A percentile compares a stretch with the other conserved stretches of the same genome.
Conservation (phyloP, 1,139 yeast species). For the Saccharomycopsis hybrid region DNA sequence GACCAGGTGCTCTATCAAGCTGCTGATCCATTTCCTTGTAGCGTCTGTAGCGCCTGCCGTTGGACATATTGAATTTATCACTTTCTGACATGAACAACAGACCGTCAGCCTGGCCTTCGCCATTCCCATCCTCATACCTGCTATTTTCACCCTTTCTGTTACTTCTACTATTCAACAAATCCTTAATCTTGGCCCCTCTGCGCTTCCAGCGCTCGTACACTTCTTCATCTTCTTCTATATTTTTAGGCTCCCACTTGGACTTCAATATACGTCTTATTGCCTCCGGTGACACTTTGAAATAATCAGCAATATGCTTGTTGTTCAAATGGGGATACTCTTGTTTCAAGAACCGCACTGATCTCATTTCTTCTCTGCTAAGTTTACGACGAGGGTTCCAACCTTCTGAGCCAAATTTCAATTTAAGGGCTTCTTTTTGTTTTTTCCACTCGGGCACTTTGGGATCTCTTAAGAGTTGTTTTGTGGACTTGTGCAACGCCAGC, state of each 20-base stretch:
- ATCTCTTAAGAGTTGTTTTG: conserved; percentile 17
- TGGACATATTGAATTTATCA: too few relatives aligned
- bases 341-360: conserved; percentile 53
- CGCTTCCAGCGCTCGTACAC: conserved; percentile 44
- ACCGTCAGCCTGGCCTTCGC: too few relatives aligned
- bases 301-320: conserved; percentile 53
- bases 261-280: conserved; percentile 73
- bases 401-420: conserved; percentile 49
- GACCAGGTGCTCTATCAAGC: too few relatives aligned
- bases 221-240: conserved; percentile 39
- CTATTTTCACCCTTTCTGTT: too few relatives aligned
- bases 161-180: conserved; percentile 13
- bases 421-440: conserved; percentile 55
- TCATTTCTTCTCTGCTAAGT: conserved; percentile 66
- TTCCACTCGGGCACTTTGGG: conserved; percentile 52
- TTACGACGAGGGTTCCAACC: conserved; percentile 67
- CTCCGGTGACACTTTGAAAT: conserved; percentile 73
- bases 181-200: conserved; percentile 35
- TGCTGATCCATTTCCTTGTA: too few relatives aligned
- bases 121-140: too few relatives aligned
- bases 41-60: too few relatives aligned
- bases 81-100: too few relatives aligned
- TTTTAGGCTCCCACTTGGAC: conserved; percentile 68
- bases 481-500: neutral
- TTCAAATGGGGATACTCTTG: conserved; percentile 52